Conservation (phyloP, 2,329 filamentous ascomycete species). For the Drechmeria coniospora region DNA sequence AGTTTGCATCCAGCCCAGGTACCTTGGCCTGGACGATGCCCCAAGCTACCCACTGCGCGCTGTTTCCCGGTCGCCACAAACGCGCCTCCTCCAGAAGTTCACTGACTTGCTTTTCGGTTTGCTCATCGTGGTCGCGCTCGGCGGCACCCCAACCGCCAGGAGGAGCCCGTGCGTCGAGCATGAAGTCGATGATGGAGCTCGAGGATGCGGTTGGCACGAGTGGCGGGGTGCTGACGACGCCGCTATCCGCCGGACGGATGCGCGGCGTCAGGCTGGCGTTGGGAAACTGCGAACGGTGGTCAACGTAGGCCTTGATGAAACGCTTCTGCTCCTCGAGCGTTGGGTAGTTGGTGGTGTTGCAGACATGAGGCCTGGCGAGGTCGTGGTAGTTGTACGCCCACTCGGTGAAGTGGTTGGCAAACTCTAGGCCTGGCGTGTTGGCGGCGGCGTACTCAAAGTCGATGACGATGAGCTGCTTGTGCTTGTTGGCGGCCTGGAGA, state of each 20-base stretch:
- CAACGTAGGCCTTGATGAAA: conserved; percentile 76
- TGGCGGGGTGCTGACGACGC: conserved; percentile 15
- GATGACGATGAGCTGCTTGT: conserved; percentile 93
- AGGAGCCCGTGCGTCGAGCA: conserved; percentile 60
- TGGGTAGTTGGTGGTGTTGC: conserved; percentile 58
- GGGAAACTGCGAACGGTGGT: conserved; percentile 57
- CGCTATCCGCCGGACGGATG: conserved; percentile 28
- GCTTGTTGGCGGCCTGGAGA: conserved; percentile 75
- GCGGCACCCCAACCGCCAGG: conserved; percentile 32
- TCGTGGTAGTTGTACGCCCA: conserved; percentile 98
- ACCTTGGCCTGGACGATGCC: conserved; percentile 90
- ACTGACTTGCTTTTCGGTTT: conserved; percentile 50
- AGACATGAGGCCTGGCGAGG: conserved; percentile 44
- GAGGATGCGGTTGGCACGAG: conserved; percentile 22
- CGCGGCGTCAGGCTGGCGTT: conserved; percentile 36
- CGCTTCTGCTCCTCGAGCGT: conserved; percentile 65
- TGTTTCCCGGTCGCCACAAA: conserved; percentile 78
- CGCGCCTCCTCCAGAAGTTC: conserved; percentile 63
- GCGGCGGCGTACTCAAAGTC: conserved; percentile 96
- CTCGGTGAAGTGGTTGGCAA: conserved; percentile 95
- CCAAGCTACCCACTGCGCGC: conserved; percentile 87
- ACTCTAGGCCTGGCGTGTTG: conserved; percentile 75
- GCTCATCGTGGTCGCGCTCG: conserved; percentile 46
- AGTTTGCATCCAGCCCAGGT: conserved; percentile 43
- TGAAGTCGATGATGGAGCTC: conserved; percentile 52